Base-by-base conservation (phyloP, 2,329 filamentous ascomycete genomes). In the Fusarium sp. region DNA sequence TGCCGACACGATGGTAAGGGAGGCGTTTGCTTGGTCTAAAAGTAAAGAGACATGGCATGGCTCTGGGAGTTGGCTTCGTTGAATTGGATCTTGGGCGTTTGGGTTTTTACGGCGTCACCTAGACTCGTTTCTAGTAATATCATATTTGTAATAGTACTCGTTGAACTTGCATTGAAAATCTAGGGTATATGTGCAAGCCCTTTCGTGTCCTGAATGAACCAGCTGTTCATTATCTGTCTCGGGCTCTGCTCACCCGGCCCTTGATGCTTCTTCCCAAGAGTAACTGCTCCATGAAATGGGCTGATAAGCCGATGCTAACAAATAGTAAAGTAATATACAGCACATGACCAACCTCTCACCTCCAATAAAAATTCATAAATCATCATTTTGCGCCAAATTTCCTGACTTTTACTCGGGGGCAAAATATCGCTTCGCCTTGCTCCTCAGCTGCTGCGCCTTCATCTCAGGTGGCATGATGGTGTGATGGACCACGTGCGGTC, bases 401-500 rank as follows among this genome's bases (percentile, higher is more conserved):
- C 18, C 25, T 10, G 27, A n/a, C 8, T 45, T 50, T 69, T 50
- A 90, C 63, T 93, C 92, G 5, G 92, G 91, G 5, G 90, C 89
- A 81, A 94, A 94, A 78, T 94, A 94, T 67, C 92, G 87, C 81
- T 94, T 94, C 48, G 90, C 88, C 79, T 91, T 92, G 78, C 86
- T 92, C 76, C 89, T 87, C 3, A 90, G 85, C 76, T 92, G 90
- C 71, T 92, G 90, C 3, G 92, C 92, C 79, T 93, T 93, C 77
- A 93, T 87, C 76, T 94, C 92, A 6, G 90, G 88, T 11, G 92
- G 91, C 57, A 93, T 86, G 56, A 89, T 89, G 18, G 94, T 96
- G 81, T 98, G 95, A 83, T 98, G 96, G 4, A 98, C 95, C 18
- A 98, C 94, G 81, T 98, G 95, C 7, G 95, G 96, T 58, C 95